phyloP scores from a whole-genome alignment of 2,329 filamentous ascomycete genomes.

The Cyphellophora europaea region DNA sequence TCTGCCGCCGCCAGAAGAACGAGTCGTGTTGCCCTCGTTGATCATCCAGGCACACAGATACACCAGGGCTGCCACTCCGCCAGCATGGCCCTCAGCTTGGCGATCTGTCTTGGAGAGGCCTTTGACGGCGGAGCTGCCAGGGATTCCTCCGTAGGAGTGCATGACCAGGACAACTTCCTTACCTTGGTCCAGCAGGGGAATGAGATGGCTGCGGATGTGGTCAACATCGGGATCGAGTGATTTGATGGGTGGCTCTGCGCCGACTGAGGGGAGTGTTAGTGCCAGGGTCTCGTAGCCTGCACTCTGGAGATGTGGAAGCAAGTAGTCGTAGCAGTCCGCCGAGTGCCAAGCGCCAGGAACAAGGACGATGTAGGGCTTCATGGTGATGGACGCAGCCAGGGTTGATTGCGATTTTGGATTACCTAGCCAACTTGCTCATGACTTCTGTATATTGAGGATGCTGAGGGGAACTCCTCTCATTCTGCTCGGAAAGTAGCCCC shows the following conservation, averaged over 20 bases:
- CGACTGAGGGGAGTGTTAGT: slow-evolving; percentile 22
- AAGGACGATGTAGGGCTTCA: slow-evolving; percentile 25
- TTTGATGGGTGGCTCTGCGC: slow-evolving; percentile 23
- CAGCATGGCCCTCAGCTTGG: slow-evolving; percentile 17
- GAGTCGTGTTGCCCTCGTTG: not conserved
- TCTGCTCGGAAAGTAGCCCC: too few species aligned
- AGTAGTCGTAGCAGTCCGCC: slow-evolving; percentile 22
- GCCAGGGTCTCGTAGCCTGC: slow-evolving; percentile 25
- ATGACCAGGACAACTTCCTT: slow-evolving; percentile 16
- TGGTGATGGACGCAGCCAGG: too few species aligned
- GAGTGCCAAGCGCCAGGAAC: slow-evolving; percentile 32
- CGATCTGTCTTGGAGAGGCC: slow-evolving; percentile 16
- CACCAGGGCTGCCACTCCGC: slow-evolving; percentile 22
- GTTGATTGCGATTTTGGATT: too few species aligned
- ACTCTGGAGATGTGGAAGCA: slow-evolving; percentile 22
- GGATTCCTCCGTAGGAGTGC: slow-evolving; percentile 21
- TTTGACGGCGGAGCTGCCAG: slow-evolving; percentile 16
- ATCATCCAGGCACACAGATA: slow-evolving; percentile 23
- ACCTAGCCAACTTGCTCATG: too few species aligned
- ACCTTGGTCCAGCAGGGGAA: slow-evolving; percentile 4
- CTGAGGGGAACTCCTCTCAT: too few species aligned
- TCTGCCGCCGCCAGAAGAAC: not conserved
- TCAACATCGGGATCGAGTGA: slow-evolving; percentile 27
- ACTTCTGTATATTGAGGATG: too few species aligned
- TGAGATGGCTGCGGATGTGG: slow-evolving; percentile 22